These are phyloP conservation scores for Leccinum longicurvipes DNA, from an alignment of 768 basidiomycete species.

Conservation along the genomic window DNA sequence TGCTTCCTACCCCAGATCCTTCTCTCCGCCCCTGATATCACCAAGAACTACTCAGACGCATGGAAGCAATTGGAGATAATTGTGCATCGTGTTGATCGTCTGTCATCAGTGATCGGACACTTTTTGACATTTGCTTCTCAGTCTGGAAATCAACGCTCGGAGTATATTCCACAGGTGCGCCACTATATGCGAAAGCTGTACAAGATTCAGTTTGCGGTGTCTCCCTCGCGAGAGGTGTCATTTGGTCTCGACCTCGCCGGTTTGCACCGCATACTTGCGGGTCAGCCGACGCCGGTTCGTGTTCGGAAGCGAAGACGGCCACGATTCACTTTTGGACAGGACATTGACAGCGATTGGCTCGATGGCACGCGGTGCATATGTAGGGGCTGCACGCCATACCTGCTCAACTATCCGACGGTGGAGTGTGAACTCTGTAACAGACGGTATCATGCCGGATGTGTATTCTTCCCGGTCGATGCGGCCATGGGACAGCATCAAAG, in stretches of 20 bases:
- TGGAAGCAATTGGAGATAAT: constrained; percentile 80
- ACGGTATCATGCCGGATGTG: constrained; percentile 71
- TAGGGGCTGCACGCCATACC: constrained; percentile 60
- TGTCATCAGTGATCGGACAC: constrained; percentile 72
- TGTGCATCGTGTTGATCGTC: constrained; percentile 73
- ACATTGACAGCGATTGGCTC: constrained; percentile 66
- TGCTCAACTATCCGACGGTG: constrained; percentile 59
- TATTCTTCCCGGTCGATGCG: constrained; percentile 60
- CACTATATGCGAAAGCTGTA: constrained; percentile 91
- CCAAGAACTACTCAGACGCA: constrained; percentile 73
- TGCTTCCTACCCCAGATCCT: constrained; percentile 73
- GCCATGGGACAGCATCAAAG: constrained; percentile 30
- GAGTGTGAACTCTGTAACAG: constrained; percentile 65
- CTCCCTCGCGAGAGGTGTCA: constrained; percentile 74
- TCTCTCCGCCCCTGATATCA: constrained; percentile 70
- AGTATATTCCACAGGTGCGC: constrained; percentile 78
- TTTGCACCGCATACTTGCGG: constrained; percentile 76
- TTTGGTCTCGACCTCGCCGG: constrained; percentile 82
- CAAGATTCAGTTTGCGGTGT: constrained; percentile 87
- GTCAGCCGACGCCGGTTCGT: constrained; percentile 49
- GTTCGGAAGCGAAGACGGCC: constrained; percentile 58
- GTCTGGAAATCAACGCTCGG: constrained; percentile 66
- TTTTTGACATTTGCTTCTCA: constrained; percentile 73
- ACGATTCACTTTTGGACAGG: constrained; percentile 71
- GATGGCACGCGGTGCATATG: constrained; percentile 83